These are phyloP conservation scores for Kurtzmaniella cleridarum DNA, from an alignment of 805 yeast species.

Conservation along the genomic window DNA sequence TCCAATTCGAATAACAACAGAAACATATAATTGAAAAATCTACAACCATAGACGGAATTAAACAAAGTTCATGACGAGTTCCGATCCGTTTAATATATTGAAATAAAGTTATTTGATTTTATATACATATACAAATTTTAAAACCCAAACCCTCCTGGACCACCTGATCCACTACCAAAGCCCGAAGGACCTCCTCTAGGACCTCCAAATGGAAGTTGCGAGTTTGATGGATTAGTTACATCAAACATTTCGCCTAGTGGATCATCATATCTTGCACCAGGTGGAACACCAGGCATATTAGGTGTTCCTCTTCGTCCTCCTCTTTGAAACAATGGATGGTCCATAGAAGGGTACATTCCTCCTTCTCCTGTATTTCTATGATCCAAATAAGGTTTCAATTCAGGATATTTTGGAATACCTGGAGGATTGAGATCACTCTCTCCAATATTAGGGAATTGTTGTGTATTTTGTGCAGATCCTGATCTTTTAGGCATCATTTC, in stretches of 20 bases:
- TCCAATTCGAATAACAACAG: too few species aligned
- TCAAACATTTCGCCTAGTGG: constrained; percentile 44
- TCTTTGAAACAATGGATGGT: constrained; percentile 44
- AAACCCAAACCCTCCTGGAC: constrained; percentile 2
- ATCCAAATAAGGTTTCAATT: constrained; percentile 37
- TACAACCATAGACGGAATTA: too few species aligned
- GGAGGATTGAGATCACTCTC: constrained; percentile 48
- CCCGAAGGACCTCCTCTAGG: constrained; percentile 3
- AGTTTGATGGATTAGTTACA: constrained; percentile 8
- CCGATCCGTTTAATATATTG: too few species aligned
- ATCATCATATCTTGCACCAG: constrained; percentile 50
- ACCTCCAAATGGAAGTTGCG: constrained; percentile 11
- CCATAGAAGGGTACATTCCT: constrained; percentile 51
- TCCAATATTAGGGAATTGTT: constrained; percentile 35
- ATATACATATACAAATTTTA: too few species aligned
- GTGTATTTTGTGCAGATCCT: constrained; percentile 1
- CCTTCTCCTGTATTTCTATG: constrained; percentile 34
- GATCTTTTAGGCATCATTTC: constrained; percentile 19
- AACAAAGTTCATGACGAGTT: too few species aligned
- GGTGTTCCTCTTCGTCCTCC: constrained; percentile 16
- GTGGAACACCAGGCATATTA: constrained; percentile 26
- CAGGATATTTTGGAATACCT: constrained; percentile 37
- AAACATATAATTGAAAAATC: too few species aligned
- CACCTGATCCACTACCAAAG: constrained; percentile 8
- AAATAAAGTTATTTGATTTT: background rate